Percentiles rank a stretch among this genome's conserved stretches.
phyloP scores from a whole-genome alignment of 768 basidiomycete genomes.

The Lepiota venenata region DNA sequence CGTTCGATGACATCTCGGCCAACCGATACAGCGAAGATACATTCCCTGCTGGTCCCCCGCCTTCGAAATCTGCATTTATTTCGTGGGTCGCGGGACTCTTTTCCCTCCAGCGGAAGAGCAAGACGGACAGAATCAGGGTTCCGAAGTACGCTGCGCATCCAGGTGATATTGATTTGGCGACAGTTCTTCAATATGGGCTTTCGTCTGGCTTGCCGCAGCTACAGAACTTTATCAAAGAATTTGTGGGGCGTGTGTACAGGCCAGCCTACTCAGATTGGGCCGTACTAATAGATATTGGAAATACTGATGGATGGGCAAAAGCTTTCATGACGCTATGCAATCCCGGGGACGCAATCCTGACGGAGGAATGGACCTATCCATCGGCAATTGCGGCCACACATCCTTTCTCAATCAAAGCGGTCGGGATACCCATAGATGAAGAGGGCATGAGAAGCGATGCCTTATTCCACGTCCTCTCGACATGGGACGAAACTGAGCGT shows the following conservation, averaged over 20 bases:
- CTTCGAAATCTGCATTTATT: slow-evolving; percentile 25
- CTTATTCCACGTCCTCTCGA: slow-evolving; percentile 54
- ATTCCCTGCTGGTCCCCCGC: slow-evolving; percentile 11
- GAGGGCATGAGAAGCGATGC: slow-evolving; percentile 63
- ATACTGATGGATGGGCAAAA: slow-evolving; percentile 70
- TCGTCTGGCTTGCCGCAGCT: slow-evolving; percentile 55
- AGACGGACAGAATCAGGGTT: slow-evolving; percentile 47
- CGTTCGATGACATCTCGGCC: slow-evolving; percentile 59
- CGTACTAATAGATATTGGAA: slow-evolving; percentile 58
- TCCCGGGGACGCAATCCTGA: slow-evolving; percentile 55
- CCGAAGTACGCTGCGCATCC: slow-evolving; percentile 54
- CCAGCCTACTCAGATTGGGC: slow-evolving; percentile 62
- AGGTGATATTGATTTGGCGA: slow-evolving; percentile 54
- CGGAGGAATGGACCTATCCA: slow-evolving; percentile 77
- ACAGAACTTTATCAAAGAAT: slow-evolving; percentile 52
- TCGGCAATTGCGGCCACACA: slow-evolving; percentile 35
- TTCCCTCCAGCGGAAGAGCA: slow-evolving; percentile 30
- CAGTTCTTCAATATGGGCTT: slow-evolving; percentile 64
- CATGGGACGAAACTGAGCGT: slow-evolving; percentile 61
- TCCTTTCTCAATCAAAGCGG: slow-evolving; percentile 40
- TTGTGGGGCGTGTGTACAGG: slow-evolving; percentile 48
- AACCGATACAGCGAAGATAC: slow-evolving; percentile 38
- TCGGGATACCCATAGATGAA: slow-evolving; percentile 65
- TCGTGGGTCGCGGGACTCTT: slow-evolving; percentile 63
- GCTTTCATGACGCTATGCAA: slow-evolving; percentile 60